Evolutionary conservation across 495 filamentous ascomycete genomes (phyloP).

Genomic region (Parathielavia appendiculata): DNA sequence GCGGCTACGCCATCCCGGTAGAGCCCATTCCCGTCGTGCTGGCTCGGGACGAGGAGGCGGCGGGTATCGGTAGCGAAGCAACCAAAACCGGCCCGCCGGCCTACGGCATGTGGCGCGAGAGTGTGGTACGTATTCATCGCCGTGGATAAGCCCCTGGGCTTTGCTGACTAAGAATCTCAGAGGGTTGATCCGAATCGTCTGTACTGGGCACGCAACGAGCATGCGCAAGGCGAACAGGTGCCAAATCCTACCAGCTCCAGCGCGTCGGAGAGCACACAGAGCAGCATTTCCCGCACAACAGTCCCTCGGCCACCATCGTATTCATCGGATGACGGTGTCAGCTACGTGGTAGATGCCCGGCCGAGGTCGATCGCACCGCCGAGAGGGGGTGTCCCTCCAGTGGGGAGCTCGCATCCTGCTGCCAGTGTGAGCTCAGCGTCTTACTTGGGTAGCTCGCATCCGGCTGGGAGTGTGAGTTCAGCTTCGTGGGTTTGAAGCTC

Average conservation of each 20-base stretch:
- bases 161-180: conserved; percentile 32
- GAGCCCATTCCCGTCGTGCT: conserved; percentile 59
- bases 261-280: neutral
- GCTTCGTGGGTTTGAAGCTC: conserved; percentile 23
- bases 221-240: conserved; percentile 25
- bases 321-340: conserved; percentile 63
- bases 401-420: conserved; percentile 37
- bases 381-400: neutral
- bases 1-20: conserved; percentile 56
- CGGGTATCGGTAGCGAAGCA: conserved; percentile 46
- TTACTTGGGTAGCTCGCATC: conserved; percentile 32
- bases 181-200: conserved; percentile 74
- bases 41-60: conserved; percentile 57
- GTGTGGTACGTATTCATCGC: conserved; percentile 60
- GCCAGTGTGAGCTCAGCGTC: conserved; percentile 32
- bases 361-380: conserved; percentile 51
- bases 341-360: conserved; percentile 59
- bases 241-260: neutral
- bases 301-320: conserved; percentile 62
- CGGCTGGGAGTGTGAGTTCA: conserved; percentile 36
- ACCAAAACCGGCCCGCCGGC: conserved; percentile 68
- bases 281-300: conserved; percentile 16
- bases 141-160: neutral
- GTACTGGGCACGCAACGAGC: conserved; percentile 65
- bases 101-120: conserved; percentile 81